Percentiles rank a stretch among this genome's conserved stretches.
Conservation (phyloP, 192 early-diverging fungal genomes). For the Linnemannia hyalina region DNA sequence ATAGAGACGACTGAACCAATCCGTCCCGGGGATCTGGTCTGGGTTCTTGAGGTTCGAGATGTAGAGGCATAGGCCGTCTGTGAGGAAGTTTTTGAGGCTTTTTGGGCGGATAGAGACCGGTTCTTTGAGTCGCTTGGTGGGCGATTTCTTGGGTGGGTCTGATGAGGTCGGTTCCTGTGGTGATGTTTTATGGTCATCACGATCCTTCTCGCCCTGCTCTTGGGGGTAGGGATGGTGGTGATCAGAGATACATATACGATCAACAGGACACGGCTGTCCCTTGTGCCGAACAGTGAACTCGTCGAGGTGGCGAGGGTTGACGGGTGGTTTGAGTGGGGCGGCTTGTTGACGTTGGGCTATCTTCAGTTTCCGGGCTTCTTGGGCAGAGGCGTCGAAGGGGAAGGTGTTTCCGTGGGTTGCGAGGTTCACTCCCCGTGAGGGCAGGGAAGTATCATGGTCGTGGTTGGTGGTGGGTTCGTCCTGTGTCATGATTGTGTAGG, state of each 20-base stretch:
- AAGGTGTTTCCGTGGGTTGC: not conserved
- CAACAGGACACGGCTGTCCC: not conserved
- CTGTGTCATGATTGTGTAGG: not conserved
- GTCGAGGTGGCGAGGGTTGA: slow-evolving; percentile 16
- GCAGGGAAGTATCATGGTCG: not conserved
- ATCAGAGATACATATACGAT: not conserved
- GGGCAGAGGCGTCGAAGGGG: not conserved
- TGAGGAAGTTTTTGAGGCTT: slow-evolving; percentile 14
- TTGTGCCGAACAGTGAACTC: slow-evolving; percentile 18
- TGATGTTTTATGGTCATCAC: not conserved
- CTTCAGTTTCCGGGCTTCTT: slow-evolving; percentile 12
- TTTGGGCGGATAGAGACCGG: slow-evolving; percentile 31
- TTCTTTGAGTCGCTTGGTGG: slow-evolving; percentile 11
- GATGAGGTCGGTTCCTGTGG: not conserved
- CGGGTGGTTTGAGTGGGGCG: slow-evolving; percentile 17
- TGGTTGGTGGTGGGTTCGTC: not conserved
- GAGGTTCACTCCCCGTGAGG: not conserved
- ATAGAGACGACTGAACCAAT: slow-evolving; percentile 31
- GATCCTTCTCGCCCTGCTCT: not conserved
- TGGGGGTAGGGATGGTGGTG: not conserved
- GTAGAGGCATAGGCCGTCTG: slow-evolving; percentile 27
- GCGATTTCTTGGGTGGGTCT: not conserved
- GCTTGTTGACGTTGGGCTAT: slow-evolving; percentile 7
- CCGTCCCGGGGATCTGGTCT: slow-evolving; percentile 35
- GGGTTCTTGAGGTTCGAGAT: slow-evolving; percentile 28